These are phyloP conservation scores for Heterobasidion irregulare DNA, from an alignment of 1,284 basidiomycete species.

Conservation along the genomic window DNA sequence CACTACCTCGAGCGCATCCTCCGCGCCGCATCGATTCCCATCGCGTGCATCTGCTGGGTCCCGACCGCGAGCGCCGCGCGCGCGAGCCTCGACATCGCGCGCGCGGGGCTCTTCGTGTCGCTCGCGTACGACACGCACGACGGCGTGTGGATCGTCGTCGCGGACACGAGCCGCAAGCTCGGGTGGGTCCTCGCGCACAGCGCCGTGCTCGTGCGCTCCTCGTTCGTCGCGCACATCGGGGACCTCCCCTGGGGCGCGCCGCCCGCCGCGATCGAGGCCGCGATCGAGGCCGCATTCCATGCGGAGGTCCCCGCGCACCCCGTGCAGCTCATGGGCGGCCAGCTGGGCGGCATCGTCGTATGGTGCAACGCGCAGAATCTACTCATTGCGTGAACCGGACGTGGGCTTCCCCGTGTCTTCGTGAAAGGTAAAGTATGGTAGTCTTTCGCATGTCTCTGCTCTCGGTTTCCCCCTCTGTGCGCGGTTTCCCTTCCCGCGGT, in stretches of 20 bases:
- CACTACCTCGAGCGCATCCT: neutral
- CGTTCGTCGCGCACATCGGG: neutral
- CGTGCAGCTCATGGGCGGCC: neutral
- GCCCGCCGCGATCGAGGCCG: neutral
- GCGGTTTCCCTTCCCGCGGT: neutral
- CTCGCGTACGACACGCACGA: neutral
- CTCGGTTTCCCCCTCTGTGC: neutral
- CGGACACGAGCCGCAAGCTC: neutral
- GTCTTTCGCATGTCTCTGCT: neutral
- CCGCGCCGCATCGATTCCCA: neutral
- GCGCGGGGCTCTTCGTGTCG: neutral
- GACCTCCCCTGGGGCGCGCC: neutral
- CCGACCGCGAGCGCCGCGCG: neutral
- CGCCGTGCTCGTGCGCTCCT: neutral
- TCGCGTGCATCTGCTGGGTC: no score
- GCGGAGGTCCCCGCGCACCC: neutral
- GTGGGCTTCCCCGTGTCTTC: neutral
- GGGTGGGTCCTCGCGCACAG: neutral
- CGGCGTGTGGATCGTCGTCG: neutral
- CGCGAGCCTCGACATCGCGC: neutral
- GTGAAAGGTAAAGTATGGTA: neutral
- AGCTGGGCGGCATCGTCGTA: neutral
- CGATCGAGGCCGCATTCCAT: neutral
- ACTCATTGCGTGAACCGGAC: no score
- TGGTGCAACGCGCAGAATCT: neutral